Conservation (phyloP, 768 basidiomycete genomes). For the Boletus sensibilis region DNA sequence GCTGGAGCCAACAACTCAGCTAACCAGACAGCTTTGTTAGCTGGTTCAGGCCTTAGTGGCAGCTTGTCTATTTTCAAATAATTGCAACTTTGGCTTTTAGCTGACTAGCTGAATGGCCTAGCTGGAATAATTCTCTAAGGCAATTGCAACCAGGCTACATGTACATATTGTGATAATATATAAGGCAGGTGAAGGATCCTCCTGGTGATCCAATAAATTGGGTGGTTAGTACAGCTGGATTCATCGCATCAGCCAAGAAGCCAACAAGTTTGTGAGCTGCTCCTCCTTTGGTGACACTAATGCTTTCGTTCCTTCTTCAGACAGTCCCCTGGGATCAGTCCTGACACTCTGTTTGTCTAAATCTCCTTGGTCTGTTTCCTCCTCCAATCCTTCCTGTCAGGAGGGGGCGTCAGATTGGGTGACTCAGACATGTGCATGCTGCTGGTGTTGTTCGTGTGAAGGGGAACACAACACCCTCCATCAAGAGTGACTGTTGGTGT, state of each 20-base stretch:
- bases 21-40: no score
- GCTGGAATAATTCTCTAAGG: no score
- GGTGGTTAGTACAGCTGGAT: no score
- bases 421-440: conserved; percentile 57
- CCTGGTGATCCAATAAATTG: no score
- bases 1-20: no score
- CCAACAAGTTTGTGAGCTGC: conserved; percentile 32
- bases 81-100: no score
- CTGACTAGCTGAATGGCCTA: no score
- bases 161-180: no score
- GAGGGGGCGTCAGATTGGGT: conserved; percentile 44
- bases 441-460: conserved; percentile 29
- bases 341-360: conserved; percentile 34
- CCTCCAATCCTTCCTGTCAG: conserved; percentile 47
- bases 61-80: no score
- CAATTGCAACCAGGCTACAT: no score
- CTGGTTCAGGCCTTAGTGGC: no score
- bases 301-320: conserved; percentile 60
- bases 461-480: conserved; percentile 40
- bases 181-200: no score
- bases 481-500: conserved; percentile 36
- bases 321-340: conserved; percentile 36
- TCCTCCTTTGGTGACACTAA: conserved; percentile 45
- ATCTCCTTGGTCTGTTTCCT: conserved; percentile 51
- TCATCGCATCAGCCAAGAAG: conserved; percentile 5